Evolutionary conservation across 352 stramenopile species (phyloP).

Genomic region (Peronospora farinosa): DNA sequence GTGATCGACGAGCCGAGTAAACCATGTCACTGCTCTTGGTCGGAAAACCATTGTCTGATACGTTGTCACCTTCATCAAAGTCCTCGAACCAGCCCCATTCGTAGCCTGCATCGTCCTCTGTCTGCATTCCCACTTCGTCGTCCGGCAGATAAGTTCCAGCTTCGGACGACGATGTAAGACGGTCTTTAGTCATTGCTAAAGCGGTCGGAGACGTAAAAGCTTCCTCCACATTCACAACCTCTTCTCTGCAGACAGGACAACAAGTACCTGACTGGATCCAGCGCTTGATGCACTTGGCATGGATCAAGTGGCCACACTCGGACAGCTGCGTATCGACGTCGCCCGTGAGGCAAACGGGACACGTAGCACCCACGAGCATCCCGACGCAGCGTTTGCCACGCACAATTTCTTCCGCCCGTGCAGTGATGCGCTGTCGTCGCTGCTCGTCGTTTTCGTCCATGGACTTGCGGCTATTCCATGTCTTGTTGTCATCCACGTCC

Average conservation of each 20-base stretch:
- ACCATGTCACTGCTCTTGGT: constrained; percentile 18
- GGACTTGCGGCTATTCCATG: constrained; percentile 11
- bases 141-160: constrained; percentile 32
- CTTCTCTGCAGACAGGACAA: constrained; percentile 60
- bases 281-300: constrained; percentile 76
- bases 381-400: constrained; percentile 53
- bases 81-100: constrained; percentile 84
- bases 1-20: constrained; percentile 31
- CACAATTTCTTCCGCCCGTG: constrained; percentile 60
- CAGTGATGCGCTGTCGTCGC: constrained; percentile 38
- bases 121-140: constrained; percentile 34
- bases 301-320: constrained; percentile 56
- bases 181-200: constrained; percentile 44
- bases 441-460: constrained; percentile 25
- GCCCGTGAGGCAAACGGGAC: constrained; percentile 61
- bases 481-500: constrained; percentile 26
- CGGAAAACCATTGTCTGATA: constrained; percentile 16
- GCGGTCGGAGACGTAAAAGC: constrained; percentile 41
- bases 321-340: constrained; percentile 69
- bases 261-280: constrained; percentile 61
- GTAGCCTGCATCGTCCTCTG: constrained; percentile 26
- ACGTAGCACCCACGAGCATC: constrained; percentile 57
- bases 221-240: constrained; percentile 49
- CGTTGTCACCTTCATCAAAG: constrained; percentile 55
- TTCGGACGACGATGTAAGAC: constrained; percentile 37